Percentiles rank a stretch among this genome's conserved stretches.
phyloP scores from a whole-genome alignment of 1,284 basidiomycete species.

The Pyrrhoderma noxium region DNA sequence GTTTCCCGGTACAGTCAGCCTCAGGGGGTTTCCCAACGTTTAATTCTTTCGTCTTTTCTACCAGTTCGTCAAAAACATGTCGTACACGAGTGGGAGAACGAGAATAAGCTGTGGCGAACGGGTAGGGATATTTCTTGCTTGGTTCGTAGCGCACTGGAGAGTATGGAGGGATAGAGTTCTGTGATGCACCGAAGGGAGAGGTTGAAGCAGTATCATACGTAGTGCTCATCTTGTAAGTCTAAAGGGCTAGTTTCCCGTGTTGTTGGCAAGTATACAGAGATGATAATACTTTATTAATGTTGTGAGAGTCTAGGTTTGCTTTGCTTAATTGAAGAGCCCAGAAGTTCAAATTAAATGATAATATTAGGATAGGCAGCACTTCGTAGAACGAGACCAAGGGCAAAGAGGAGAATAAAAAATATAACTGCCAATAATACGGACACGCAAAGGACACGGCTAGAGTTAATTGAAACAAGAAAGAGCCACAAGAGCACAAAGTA shows the following conservation, averaged over 20 bases:
- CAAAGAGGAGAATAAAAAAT: no score
- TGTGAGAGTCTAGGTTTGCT: no score
- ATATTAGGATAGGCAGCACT: no score
- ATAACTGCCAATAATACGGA: no score
- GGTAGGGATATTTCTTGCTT: slow-evolving; percentile 12
- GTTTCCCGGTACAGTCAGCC: slow-evolving; percentile 37
- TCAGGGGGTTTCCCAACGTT: slow-evolving; percentile 27
- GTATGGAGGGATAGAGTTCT: slow-evolving; percentile 9
- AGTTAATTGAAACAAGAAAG: no score
- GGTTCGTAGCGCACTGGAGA: slow-evolving; percentile 15
- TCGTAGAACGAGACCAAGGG: no score
- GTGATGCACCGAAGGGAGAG: slow-evolving; percentile 6
- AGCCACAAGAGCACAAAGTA: no score
- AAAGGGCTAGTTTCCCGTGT: neutral
- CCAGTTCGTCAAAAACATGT: slow-evolving; percentile 24
- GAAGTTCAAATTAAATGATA: no score
- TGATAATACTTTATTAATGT: neutral
- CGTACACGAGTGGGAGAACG: slow-evolving; percentile 23
- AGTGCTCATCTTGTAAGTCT: slow-evolving; percentile 2
- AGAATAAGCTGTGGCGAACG: slow-evolving; percentile 19
- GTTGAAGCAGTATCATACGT: slow-evolving; percentile 2
- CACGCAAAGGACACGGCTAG: no score
- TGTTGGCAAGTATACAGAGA: neutral
- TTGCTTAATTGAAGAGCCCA: no score
- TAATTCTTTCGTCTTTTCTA: slow-evolving; percentile 33